These are phyloP conservation scores for Cyathus pygmaeus DNA, from an alignment of 1,284 basidiomycete genomes.

Conservation along the genomic window DNA sequence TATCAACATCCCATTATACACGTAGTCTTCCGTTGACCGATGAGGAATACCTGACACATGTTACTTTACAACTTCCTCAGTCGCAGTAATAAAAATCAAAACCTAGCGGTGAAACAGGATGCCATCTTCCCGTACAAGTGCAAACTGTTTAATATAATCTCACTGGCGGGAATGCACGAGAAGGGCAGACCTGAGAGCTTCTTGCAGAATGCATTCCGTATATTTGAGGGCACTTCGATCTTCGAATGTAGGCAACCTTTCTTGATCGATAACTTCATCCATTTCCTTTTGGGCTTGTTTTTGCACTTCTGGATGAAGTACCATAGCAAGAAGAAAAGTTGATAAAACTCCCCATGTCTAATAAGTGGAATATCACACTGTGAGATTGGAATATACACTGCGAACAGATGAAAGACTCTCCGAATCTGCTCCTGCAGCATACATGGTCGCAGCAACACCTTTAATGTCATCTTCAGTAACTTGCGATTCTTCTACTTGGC, in stretches of 20 bases:
- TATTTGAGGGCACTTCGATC: constrained; percentile 10
- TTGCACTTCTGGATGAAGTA: constrained; percentile 8
- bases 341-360: too few relatives aligned
- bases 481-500: too few relatives aligned
- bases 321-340: constrained; percentile 10
- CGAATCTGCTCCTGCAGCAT: too few relatives aligned
- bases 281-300: constrained; percentile 11
- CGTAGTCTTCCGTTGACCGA: background rate
- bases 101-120: background rate
- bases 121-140: background rate
- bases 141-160: background rate
- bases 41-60: background rate
- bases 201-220: constrained; percentile 9
- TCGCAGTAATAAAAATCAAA: background rate
- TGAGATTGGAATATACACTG: too few relatives aligned
- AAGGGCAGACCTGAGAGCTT: constrained; percentile 6
- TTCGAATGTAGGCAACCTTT: constrained; percentile 7
- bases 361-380: too few relatives aligned
- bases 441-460: too few relatives aligned
- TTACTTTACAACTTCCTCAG: background rate
- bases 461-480: too few relatives aligned
- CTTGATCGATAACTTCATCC: constrained; percentile 5
- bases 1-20: constrained; percentile 1
- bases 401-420: too few relatives aligned
- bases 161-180: background rate